Conservation (phyloP, 2,329 filamentous ascomycete genomes). For the Aspergillus alliaceus region DNA sequence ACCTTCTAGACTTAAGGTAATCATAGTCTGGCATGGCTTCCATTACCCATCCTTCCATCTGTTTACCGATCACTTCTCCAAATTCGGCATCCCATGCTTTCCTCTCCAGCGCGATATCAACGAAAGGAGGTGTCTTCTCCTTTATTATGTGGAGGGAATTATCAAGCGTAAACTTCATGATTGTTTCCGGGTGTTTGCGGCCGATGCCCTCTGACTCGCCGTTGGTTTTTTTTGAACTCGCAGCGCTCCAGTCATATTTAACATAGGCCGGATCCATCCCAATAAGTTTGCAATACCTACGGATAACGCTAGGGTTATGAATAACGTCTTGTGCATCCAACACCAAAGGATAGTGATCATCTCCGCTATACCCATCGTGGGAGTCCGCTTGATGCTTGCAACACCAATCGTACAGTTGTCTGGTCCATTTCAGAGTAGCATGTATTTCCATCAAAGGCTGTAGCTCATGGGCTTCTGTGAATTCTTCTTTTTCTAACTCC, state of each 20-base stretch:
- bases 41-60: neutral
- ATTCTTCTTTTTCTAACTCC: neutral
- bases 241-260: neutral
- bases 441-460: neutral
- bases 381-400: neutral
- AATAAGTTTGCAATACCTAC: neutral
- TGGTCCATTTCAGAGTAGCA: neutral
- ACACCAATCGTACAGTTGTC: neutral
- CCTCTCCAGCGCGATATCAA: neutral
- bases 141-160: neutral
- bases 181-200: neutral
- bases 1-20: neutral
- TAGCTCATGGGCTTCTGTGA: neutral
- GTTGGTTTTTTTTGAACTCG: neutral
- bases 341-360: neutral
- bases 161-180: neutral
- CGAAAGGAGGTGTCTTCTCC: neutral
- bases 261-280: neutral
- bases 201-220: rapidly evolving
- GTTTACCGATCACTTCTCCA: neutral
- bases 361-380: no score
- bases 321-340: neutral
- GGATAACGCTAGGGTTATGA: neutral
- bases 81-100: neutral
- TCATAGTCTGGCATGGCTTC: neutral